A percentile compares a stretch with the other conserved stretches of the same genome.
Conservation (phyloP, 2,329 filamentous ascomycete species). For the Claviceps sp. region DNA sequence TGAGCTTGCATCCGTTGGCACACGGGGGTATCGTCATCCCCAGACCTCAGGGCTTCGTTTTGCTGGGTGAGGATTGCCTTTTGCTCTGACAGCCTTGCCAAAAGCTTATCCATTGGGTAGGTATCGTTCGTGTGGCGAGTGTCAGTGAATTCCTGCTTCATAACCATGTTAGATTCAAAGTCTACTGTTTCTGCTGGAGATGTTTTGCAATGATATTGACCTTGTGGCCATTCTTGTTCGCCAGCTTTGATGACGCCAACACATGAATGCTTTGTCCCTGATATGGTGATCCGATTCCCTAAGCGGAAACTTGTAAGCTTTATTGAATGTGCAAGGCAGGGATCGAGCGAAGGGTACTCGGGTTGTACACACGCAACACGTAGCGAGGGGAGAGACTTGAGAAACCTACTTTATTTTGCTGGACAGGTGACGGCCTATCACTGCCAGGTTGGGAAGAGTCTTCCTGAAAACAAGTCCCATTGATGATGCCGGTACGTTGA, state of each 20-base stretch:
- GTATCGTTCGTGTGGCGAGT: slow-evolving; percentile 20
- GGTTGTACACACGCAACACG: background rate
- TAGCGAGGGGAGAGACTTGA: background rate
- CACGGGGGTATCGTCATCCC: slow-evolving; percentile 20
- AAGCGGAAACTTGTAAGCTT: background rate
- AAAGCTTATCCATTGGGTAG: slow-evolving; percentile 55
- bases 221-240: slow-evolving; percentile 41
- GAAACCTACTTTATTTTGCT: slow-evolving; percentile 10
- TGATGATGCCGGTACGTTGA: slow-evolving; percentile 11
- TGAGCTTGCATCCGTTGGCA: slow-evolving; percentile 29
- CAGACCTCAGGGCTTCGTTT: slow-evolving; percentile 35
- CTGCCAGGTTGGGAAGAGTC: slow-evolving; percentile 9
- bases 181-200: background rate
- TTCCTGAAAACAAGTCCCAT: slow-evolving; percentile 9
- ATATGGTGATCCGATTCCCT: slow-evolving; percentile 11
- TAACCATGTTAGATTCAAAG: slow-evolving; percentile 7
- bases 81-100: slow-evolving; percentile 63
- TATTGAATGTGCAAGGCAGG: background rate
- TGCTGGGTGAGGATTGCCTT: slow-evolving; percentile 46
- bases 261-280: slow-evolving; percentile 27
- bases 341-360: background rate
- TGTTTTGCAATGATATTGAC: slow-evolving; percentile 19
- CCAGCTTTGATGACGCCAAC: slow-evolving; percentile 39
- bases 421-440: slow-evolving; percentile 7
- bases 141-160: slow-evolving; percentile 26